A percentile compares a stretch with the other conserved stretches of the same genome.
These are phyloP conservation scores for Pseudomicrostroma phylloplanum DNA, from an alignment of 1,284 basidiomycete genomes.

Conservation along the genomic window DNA sequence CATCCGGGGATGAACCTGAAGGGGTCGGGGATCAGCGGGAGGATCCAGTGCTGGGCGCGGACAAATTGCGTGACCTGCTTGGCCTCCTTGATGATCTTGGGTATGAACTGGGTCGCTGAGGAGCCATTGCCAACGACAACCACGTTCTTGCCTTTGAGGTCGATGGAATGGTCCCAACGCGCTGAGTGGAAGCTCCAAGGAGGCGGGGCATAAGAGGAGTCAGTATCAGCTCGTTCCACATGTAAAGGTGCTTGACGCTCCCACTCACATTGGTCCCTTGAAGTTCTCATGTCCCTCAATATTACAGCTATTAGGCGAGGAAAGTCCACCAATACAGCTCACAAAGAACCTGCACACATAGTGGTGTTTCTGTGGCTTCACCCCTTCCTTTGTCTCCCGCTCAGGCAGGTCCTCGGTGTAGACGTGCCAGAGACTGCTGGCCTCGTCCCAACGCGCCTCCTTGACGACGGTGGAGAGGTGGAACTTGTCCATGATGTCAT, in stretches of 20 bases:
- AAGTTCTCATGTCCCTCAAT: constrained; percentile 44
- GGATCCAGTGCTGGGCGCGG: constrained; percentile 33
- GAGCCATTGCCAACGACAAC: constrained; percentile 49
- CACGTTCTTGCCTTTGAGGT: constrained; percentile 47
- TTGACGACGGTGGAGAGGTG: constrained; percentile 34
- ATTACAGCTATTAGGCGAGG: constrained; percentile 39
- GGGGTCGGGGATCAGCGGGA: constrained; percentile 29
- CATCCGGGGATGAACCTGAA: constrained; percentile 30
- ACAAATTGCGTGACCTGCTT: constrained; percentile 25
- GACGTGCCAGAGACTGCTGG: constrained; percentile 43
- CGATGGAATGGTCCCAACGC: constrained; percentile 47
- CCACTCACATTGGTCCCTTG: constrained; percentile 21
- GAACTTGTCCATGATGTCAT: constrained; percentile 29
- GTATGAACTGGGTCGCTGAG: constrained; percentile 37
- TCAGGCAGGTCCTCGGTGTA: constrained; percentile 24
- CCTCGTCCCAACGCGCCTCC: constrained; percentile 36
- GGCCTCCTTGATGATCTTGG: constrained; percentile 18
- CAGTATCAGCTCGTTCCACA: background rate
- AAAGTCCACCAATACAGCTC: constrained; percentile 41
- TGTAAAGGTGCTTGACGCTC: background rate
- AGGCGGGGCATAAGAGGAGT: constrained; percentile 21
- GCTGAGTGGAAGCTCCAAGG: constrained; percentile 49
- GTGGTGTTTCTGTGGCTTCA: constrained; percentile 22
- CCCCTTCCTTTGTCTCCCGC: background rate
- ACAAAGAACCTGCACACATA: constrained; percentile 44